Base-by-base conservation (phyloP, 2,329 filamentous ascomycete genomes). In the Tothia fuscella region DNA sequence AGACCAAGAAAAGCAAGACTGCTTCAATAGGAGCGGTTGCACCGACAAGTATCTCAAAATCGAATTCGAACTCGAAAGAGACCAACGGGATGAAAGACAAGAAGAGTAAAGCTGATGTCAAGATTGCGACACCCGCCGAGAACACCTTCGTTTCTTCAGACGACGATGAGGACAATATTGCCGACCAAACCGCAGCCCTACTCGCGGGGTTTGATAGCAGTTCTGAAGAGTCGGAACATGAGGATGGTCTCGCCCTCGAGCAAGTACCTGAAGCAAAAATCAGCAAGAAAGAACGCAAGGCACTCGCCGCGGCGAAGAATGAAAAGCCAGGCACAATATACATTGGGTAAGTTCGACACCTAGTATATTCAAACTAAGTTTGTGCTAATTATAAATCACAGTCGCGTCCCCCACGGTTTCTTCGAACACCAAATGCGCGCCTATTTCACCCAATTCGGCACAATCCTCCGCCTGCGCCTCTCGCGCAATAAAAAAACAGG, bases 371-470 rank as follows among this genome's bases (percentile, higher is more conserved):
- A 17, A 24, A 33, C 22, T n/a, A n/a, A n/a, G 17, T 28, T 36
- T 40, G 43, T 42, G 43, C 14, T 47, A 42, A 38, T 24, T 16
- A 30, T 9, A 22, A 26, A n/a, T 24, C 38, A 30, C 48, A 74
- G 73, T 42, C 85, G 87, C 49, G 80, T 94, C 46, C 88, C 88
- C 29, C 85, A 91, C 64, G 84, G 91, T 65, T 98, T 98, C 76
- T 96, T 89, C 71, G 91, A 98, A 66, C 76, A 87, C 55, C 82
- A 96, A 65, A 93, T 98, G 82, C 78, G 77, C 52, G 78, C 80
- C 49, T 98, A 96, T 70, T 93, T 96, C 58, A 75, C 78, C 42
- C 91, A 98, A 62, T 98, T 98, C 52, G 91, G 91, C 51, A 69
- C 76, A 12, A 86, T 98, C 53, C 75, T 70, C 40, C 78, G 70